Evolutionary conservation across 2,329 filamentous ascomycete species (phyloP), one percentile per base, ranked within the genome.

Genomic region (Fusarium devonianum): DNA sequence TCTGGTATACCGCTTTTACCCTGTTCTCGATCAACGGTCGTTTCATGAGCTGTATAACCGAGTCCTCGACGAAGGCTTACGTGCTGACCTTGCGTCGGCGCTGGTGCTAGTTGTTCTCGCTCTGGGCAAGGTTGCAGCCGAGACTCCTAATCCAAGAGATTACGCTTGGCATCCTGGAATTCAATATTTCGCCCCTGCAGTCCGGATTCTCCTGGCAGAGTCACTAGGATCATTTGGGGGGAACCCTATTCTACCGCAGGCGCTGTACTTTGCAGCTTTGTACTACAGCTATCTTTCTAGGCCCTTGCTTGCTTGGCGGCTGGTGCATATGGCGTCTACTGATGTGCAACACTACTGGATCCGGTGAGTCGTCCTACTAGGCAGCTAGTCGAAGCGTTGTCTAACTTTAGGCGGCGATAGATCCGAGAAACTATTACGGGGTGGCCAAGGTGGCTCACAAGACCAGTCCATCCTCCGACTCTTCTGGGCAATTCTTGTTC

Each of bases 291-390:
- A 62, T 7, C 30, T 61, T 11, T 61, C 58, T 1, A 42, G 58
- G 11, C 58, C 58, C 3, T 26, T 61, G 1, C 54, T 62, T 3
- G 58, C 58, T 0, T 61, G 58, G 58, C 36, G 58, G 4, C 6
- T 61, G 11, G 58, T 61, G 0, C 58, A 61, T 3, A 61, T 61
- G 43, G 58, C 58, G 3, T 61, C 58, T 4, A 61, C 58, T 0
- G 58, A 61, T 22, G 45, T 61, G 0, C 58, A 61, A 11, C 58
- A 61, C 17, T 61, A 62, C 5, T 61, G 58, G 58, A 61, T 61
- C 5, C 49, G 58, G 58, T 58, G 4, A 12, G 14, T 19, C n/a
- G n/a, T n/a, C n/a, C n/a, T n/a, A n/a, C n/a, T n/a, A n/a, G n/a
- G n/a, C n/a, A n/a, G n/a, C n/a, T n/a, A n/a, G n/a, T n/a, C n/a